Percentiles rank a stretch among this genome's conserved stretches.
Evolutionary conservation across 495 filamentous ascomycete species (phyloP).

Genomic region (Pseudotulostoma volvatum): DNA sequence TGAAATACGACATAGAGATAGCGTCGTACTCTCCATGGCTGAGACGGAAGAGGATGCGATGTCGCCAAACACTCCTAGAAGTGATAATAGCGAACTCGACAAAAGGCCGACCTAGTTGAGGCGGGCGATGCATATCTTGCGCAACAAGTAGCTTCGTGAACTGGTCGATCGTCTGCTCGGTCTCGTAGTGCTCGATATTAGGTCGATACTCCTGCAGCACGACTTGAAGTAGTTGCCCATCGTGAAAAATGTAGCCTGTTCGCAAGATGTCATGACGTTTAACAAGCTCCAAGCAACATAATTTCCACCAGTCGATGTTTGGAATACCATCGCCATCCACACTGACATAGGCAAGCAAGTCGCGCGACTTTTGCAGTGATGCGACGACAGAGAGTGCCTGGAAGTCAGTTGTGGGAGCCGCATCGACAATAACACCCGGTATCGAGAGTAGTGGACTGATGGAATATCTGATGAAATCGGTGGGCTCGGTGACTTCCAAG

Average conservation of each 20-base stretch:
- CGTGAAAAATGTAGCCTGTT: constrained; percentile 36
- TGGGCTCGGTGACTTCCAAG: neutral
- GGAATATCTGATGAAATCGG: neutral
- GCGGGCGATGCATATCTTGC: constrained; percentile 16
- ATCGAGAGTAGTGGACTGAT: no score
- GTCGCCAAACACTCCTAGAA: constrained; percentile 11
- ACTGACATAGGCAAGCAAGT: constrained; percentile 25
- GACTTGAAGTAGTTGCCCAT: constrained; percentile 27
- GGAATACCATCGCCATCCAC: constrained; percentile 19
- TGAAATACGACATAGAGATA: constrained; percentile 37
- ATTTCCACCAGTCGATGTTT: constrained; percentile 17
- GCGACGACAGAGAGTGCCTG: constrained; percentile 37
- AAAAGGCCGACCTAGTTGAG: constrained; percentile 34
- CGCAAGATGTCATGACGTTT: constrained; percentile 38
- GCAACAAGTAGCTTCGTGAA: constrained; percentile 24
- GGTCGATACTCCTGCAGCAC: constrained; percentile 27
- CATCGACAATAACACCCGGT: neutral
- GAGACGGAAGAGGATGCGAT: constrained; percentile 35
- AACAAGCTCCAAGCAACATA: constrained; percentile 9
- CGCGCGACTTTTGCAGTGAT: constrained; percentile 20
- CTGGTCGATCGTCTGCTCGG: constrained; percentile 24
- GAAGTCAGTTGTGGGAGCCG: constrained; percentile 14
- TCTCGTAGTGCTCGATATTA: no score
- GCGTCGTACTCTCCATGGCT: constrained; percentile 51
- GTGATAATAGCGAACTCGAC: constrained; percentile 33